Base-by-base conservation (phyloP, 495 filamentous ascomycete genomes). In the Daldinia childiae region DNA sequence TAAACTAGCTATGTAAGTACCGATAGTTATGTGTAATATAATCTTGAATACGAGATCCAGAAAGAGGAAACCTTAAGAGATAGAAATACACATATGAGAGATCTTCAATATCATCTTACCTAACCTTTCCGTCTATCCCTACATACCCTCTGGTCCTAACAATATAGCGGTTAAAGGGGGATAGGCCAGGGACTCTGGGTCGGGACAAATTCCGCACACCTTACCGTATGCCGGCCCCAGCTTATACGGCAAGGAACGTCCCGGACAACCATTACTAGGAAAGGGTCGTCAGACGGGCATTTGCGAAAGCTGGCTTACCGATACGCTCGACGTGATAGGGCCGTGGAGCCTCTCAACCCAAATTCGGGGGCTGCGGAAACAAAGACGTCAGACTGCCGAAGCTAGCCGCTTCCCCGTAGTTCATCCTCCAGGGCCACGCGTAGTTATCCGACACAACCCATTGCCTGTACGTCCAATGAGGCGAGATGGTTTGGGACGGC, bases 381-480 rank as follows among this genome's bases (percentile, higher is more conserved):
- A 67, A 64, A 67, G 69, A 72, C 69, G 69, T 68, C 64, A 72
- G 64, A 67, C 57, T 68, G 70, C 70, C 70, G 70, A 73, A 68
- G 70, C 70, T 73, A 73, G 61, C 70, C 70, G 70, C 51, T n/a
- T n/a, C 48, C 59, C 19, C 43, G 19, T 48, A 24, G 9, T 9
- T 21, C 43, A 24, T 24, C 19, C 8, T 48, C 19, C 43, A 19
- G 17, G 3, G 6, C 43, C 54, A 63, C 41, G 36, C 51, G 54
- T 36, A 54, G n/a, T 26, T 57, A 57, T 61, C 65, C 57, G 60
- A 68, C 32, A 55, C 70, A 61, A 68, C 64, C 65, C 64, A 67
- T 26, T 32, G 24, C 27, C 14, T 48, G 36, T 21, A 51, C 52
- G 58, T 55, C 69, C 69, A 72, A 72, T 72, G 19, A 63, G 8